These are phyloP conservation scores for Gonapodya sp. DNA, from an alignment of 192 early-diverging fungal genomes.

Conservation along the genomic window DNA sequence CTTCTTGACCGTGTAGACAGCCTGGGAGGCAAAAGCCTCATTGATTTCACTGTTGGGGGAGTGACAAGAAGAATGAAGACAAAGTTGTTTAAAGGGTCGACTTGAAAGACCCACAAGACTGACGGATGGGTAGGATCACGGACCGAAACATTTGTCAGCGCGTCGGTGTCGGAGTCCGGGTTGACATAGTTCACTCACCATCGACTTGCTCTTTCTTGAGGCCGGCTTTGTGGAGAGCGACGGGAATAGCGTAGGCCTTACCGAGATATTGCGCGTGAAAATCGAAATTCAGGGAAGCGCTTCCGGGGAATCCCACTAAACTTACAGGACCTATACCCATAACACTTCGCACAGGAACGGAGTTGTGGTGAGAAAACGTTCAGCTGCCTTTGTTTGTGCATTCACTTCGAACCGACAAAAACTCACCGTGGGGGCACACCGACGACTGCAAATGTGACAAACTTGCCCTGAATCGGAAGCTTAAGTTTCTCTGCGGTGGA, in stretches of 20 bases:
- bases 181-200: too few species aligned
- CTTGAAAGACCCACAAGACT: too few species aligned
- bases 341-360: too few species aligned
- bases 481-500: conserved; percentile 78
- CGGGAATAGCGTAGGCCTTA: conserved; percentile 82
- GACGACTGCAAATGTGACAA: conserved; percentile 74
- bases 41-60: conserved; percentile 45
- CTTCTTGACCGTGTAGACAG: conserved; percentile 82
- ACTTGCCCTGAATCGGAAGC: conserved; percentile 78
- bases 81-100: too few species aligned
- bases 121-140: too few species aligned
- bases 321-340: conserved; percentile 88
- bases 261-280: neutral
- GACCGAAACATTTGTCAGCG: too few species aligned
- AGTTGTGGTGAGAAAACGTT: too few species aligned
- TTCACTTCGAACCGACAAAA: neutral
- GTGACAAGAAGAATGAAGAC: neutral
- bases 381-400: neutral
- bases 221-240: conserved; percentile 69
- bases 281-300: too few species aligned
- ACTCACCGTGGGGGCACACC: conserved; percentile 66
- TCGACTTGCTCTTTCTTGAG: conserved; percentile 69
- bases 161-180: too few species aligned
- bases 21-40: conserved; percentile 97
- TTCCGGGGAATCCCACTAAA: neutral